Evolutionary conservation across 108 stramenopile genomes (phyloP).

Genomic region (Skeletonema menzelii): DNA sequence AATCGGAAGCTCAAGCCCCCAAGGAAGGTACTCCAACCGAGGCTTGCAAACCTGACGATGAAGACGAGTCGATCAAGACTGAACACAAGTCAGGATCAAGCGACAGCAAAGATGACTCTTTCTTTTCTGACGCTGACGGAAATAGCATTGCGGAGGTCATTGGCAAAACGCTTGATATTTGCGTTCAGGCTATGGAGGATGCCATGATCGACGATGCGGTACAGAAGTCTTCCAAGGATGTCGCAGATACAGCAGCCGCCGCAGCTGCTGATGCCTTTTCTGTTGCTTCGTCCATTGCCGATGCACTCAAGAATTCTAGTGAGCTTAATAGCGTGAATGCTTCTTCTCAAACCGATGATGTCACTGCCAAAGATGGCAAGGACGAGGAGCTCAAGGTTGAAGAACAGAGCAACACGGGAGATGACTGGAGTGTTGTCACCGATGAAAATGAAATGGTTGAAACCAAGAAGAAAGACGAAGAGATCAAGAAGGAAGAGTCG

Average conservation of each 20-base stretch:
- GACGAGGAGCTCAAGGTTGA: conserved; percentile 6
- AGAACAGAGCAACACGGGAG: conserved; percentile 14
- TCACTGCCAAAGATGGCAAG: conserved; percentile 28
- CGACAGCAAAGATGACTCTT: conserved; percentile 46
- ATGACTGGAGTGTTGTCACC: conserved; percentile 56
- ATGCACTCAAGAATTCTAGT: conserved; percentile 31
- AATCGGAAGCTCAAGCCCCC: neutral
- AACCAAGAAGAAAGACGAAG: conserved; percentile 44
- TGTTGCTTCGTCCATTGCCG: conserved; percentile 42
- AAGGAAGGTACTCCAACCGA: neutral
- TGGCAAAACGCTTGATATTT: conserved; percentile 52
- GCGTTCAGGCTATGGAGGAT: conserved; percentile 38
- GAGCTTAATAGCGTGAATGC: conserved; percentile 18
- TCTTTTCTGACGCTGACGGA: conserved; percentile 72
- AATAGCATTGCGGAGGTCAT: conserved; percentile 71
- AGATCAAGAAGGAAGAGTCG: conserved; percentile 19
- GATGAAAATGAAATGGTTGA: conserved; percentile 25
- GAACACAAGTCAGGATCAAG: conserved; percentile 1
- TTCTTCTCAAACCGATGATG: conserved; percentile 5
- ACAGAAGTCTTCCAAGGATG: conserved; percentile 3
- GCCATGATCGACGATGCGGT: conserved; percentile 4
- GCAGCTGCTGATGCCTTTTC: conserved; percentile 28
- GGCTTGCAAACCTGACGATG: neutral
- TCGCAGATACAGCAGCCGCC: neutral
- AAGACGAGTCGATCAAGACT: neutral